phyloP scores from a whole-genome alignment of 495 filamentous ascomycete genomes.

The Penicillium salamii region DNA sequence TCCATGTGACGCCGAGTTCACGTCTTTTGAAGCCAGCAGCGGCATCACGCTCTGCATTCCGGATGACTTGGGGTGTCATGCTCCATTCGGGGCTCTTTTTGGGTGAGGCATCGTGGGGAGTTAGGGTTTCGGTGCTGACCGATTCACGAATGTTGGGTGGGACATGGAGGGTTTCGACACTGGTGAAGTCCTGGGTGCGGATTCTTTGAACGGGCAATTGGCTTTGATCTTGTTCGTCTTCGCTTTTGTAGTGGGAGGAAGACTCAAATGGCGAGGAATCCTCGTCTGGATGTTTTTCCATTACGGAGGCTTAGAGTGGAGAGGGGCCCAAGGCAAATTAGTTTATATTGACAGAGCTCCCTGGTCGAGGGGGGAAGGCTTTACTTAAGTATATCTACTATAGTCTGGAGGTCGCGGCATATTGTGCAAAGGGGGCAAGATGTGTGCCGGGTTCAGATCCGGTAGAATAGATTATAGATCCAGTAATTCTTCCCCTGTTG shows the following conservation, averaged over 20 bases:
- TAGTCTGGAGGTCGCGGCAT: not conserved
- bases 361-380: not conserved
- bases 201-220: constrained; percentile 1
- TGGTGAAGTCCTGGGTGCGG: constrained; percentile 5
- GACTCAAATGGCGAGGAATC: constrained; percentile 4
- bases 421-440: not conserved
- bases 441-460: constrained; percentile 3
- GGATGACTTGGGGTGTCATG: constrained; percentile 42
- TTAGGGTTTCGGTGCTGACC: constrained; percentile 15
- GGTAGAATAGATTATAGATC: not conserved
- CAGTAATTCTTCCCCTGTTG: not conserved
- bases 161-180: constrained; percentile 10
- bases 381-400: constrained; percentile 13
- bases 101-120: not conserved
- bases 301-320: constrained; percentile 8
- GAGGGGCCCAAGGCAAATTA: constrained; percentile 1
- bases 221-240: not conserved
- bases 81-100: constrained; percentile 34
- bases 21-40: constrained; percentile 42
- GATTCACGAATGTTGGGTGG: constrained; percentile 13
- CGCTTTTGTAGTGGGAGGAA: constrained; percentile 1
- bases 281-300: constrained; percentile 8
- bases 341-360: not conserved
- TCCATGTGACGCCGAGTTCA: constrained; percentile 56
- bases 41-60: constrained; percentile 36